These are phyloP conservation scores for Camellia oleifera DNA, from an alignment of 179 eudicot genomes.

Conservation along the genomic window DNA sequence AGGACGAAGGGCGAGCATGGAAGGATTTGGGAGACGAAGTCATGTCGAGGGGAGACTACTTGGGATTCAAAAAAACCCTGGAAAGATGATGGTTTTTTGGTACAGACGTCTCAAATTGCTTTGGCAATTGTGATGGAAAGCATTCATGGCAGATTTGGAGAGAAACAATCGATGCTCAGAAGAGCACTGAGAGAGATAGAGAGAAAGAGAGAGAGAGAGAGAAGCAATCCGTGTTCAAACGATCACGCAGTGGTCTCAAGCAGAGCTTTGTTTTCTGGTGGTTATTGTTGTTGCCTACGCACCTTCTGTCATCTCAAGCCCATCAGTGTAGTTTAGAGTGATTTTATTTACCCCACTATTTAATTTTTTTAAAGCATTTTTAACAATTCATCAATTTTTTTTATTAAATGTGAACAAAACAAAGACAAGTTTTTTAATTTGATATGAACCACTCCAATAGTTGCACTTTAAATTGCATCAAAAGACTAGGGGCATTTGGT, in stretches of 20 bases:
- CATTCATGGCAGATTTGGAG: conserved; percentile 3
- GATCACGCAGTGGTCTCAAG: not conserved
- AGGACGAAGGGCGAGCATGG: conserved; percentile 39
- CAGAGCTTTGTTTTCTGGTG: conserved; percentile 6
- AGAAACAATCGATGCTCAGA: not conserved
- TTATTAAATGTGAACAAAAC: too few relatives aligned
- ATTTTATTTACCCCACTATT: too few relatives aligned
- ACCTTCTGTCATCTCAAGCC: too few relatives aligned
- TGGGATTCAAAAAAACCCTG: conserved; percentile 10
- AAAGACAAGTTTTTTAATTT: too few relatives aligned
- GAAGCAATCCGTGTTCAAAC: not conserved
- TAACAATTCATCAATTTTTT: too few relatives aligned
- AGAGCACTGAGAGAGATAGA: not conserved
- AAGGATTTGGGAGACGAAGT: conserved; percentile 49
- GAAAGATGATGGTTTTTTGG: conserved; percentile 6
- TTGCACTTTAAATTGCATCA: too few relatives aligned
- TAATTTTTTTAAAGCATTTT: too few relatives aligned
- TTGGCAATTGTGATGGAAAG: not conserved
- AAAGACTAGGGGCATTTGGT: too few relatives aligned
- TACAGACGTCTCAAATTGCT: not conserved
- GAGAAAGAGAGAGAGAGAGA: too few relatives aligned
- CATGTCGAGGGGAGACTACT: conserved; percentile 22
- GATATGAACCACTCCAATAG: too few relatives aligned
- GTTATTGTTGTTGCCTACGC: too few relatives aligned
- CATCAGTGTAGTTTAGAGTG: too few relatives aligned